These are phyloP conservation scores for Beauveria sp. DNA, from an alignment of 2,329 filamentous ascomycete genomes.

Conservation along the genomic window DNA sequence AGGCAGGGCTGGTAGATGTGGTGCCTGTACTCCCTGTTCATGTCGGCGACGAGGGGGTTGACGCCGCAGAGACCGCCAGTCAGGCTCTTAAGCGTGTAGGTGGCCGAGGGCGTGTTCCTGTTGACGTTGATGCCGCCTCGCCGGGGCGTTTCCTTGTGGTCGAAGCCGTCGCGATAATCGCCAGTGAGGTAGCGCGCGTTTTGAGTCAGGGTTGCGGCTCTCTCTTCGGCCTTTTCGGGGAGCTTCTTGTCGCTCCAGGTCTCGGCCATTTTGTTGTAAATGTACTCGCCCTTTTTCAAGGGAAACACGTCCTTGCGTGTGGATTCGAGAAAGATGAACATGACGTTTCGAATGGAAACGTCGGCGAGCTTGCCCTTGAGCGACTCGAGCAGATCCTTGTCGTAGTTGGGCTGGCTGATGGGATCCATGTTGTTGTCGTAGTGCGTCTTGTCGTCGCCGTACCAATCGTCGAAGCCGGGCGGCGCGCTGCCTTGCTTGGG, in stretches of 20 bases:
- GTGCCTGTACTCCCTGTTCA: slow-evolving; percentile 32
- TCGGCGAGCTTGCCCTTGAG: slow-evolving; percentile 20
- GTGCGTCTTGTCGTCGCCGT: slow-evolving; percentile 15
- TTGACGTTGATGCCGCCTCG: slow-evolving; percentile 33
- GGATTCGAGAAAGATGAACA: slow-evolving; percentile 35
- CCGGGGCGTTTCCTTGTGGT: slow-evolving; percentile 15
- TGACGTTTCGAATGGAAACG: slow-evolving; percentile 33
- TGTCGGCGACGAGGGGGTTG: slow-evolving; percentile 31
- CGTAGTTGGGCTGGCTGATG: slow-evolving; percentile 31
- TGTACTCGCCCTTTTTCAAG: slow-evolving; percentile 32
- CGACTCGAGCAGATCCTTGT: slow-evolving; percentile 23
- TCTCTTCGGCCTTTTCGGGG: slow-evolving; percentile 23
- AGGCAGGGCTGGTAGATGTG: slow-evolving; percentile 38
- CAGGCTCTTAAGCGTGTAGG: slow-evolving; percentile 37
- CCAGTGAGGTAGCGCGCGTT: slow-evolving; percentile 28
- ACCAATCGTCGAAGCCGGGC: slow-evolving; percentile 22
- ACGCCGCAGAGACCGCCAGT: slow-evolving; percentile 33
- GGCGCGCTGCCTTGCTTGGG: slow-evolving; percentile 14
- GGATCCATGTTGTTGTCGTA: slow-evolving; percentile 31
- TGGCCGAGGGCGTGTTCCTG: slow-evolving; percentile 32
- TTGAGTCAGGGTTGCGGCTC: slow-evolving; percentile 22
- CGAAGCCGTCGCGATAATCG: slow-evolving; percentile 27
- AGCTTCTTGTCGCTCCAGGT: slow-evolving; percentile 25
- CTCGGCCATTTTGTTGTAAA: slow-evolving; percentile 26
- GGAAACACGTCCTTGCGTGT: slow-evolving; percentile 38